A percentile compares a stretch with the other conserved stretches of the same genome.
Conservation (phyloP, 163 green algal species). For the Scenedesmus sp. region DNA sequence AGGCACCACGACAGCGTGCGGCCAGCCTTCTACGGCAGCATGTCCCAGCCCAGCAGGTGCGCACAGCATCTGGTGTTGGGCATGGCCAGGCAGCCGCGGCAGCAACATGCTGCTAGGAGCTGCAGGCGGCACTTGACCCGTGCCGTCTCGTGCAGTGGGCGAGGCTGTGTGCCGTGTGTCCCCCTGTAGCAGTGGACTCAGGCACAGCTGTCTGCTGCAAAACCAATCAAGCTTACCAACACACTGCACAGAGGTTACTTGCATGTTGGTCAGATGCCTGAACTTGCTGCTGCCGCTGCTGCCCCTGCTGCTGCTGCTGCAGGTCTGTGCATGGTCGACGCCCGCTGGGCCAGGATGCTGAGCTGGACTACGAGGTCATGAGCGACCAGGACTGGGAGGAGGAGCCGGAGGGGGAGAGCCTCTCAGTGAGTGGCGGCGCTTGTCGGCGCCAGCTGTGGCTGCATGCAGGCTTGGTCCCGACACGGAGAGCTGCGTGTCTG, state of each 20-base stretch:
- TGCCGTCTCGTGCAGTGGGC: neutral
- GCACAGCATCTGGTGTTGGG: neutral
- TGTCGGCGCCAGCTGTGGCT: neutral
- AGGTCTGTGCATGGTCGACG: conserved; percentile 51
- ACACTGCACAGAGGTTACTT: neutral
- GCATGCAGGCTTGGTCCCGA: conserved; percentile 4
- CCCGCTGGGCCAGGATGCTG: conserved; percentile 52
- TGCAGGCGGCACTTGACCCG: neutral
- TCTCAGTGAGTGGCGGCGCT: conserved; percentile 63
- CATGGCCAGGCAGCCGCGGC: neutral
- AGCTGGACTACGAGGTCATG: conserved; percentile 78
- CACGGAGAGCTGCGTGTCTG: no score
- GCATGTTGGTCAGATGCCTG: no score
- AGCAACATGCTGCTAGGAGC: no score
- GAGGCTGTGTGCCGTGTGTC: neutral
- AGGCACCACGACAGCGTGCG: conserved; percentile 55
- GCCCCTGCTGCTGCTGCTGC: conserved; percentile 26
- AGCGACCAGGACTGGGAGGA: conserved; percentile 81
- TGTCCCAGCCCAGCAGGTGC: conserved; percentile 46
- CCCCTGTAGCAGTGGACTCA: neutral
- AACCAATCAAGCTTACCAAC: neutral
- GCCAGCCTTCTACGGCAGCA: conserved; percentile 66
- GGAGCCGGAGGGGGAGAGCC: conserved; percentile 78
- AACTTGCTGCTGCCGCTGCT: neutral
- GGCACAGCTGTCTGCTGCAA: neutral